A percentile compares a stretch with the other conserved stretches of the same genome.
Conservation (phyloP, 768 basidiomycete genomes). For the Pleurotus platypus region DNA sequence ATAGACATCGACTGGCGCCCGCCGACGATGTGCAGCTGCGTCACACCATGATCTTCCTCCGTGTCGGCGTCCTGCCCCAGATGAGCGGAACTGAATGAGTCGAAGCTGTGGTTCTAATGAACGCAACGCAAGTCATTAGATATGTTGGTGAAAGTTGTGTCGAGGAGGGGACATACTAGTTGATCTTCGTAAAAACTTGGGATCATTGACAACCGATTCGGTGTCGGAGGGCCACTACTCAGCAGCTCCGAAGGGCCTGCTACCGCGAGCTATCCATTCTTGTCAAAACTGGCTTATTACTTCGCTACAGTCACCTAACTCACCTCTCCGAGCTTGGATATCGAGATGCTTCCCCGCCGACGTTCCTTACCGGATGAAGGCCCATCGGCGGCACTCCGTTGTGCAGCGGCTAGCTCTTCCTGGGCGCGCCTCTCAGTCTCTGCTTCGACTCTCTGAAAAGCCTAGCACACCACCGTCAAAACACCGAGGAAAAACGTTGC, state of each 20-base stretch:
- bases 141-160: background rate
- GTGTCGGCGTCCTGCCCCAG: background rate
- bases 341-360: constrained; percentile 5
- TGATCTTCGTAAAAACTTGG: constrained; percentile 2
- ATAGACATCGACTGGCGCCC: background rate
- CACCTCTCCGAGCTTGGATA: constrained; percentile 7
- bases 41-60: constrained; percentile 5
- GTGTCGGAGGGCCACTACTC: constrained; percentile 1
- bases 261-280: background rate
- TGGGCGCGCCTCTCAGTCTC: constrained; percentile 6
- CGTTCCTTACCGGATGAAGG: background rate
- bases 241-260: constrained; percentile 1
- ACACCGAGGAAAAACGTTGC: background rate
- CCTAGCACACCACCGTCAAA: background rate
- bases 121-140: background rate
- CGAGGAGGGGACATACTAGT: background rate
- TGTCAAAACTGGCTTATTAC: too few relatives aligned
- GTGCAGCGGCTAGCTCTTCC: background rate
- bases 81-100: constrained; percentile 6
- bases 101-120: background rate
- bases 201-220: background rate
- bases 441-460: constrained; percentile 8
- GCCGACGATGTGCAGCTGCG: constrained; percentile 2
- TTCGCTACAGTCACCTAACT: background rate
- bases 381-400: background rate